Conservation (phyloP, 192 early-diverging fungal species). For the Entomortierella chlamydospora region DNA sequence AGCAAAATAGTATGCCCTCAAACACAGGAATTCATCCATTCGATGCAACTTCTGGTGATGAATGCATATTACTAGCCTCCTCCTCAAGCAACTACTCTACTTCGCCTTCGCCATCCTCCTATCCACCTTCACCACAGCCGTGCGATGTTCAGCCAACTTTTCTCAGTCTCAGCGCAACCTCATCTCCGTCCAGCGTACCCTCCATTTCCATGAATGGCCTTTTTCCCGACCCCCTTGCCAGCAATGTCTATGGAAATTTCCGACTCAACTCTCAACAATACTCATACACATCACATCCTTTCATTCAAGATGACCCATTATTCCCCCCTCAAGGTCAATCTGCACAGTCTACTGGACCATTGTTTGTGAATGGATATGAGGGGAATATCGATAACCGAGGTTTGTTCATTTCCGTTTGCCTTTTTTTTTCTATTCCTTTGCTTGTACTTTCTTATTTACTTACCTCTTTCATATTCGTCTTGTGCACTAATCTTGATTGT, state of each 20-base stretch:
- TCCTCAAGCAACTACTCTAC: conserved; percentile 19
- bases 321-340: background rate
- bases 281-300: background rate
- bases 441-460: no score
- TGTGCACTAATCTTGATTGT: background rate
- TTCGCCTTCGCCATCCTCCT: conserved; percentile 26
- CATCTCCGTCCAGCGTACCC: no score
- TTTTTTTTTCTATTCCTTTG: no score
- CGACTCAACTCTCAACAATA: background rate
- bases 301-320: background rate
- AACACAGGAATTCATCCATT: conserved; percentile 17
- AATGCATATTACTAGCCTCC: conserved; percentile 6
- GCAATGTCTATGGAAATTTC: background rate
- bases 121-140: conserved; percentile 23
- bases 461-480: no score
- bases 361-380: no score
- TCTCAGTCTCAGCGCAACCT: no score
- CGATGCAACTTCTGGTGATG: conserved; percentile 4
- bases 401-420: no score
- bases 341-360: background rate
- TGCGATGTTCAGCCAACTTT: conserved; percentile 5
- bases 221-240: background rate
- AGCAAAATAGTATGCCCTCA: conserved; percentile 1
- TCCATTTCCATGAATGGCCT: conserved; percentile 5
- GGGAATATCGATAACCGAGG: background rate